These are phyloP conservation scores for Pleurotus giganteus DNA, from an alignment of 768 basidiomycete species.

Conservation along the genomic window DNA sequence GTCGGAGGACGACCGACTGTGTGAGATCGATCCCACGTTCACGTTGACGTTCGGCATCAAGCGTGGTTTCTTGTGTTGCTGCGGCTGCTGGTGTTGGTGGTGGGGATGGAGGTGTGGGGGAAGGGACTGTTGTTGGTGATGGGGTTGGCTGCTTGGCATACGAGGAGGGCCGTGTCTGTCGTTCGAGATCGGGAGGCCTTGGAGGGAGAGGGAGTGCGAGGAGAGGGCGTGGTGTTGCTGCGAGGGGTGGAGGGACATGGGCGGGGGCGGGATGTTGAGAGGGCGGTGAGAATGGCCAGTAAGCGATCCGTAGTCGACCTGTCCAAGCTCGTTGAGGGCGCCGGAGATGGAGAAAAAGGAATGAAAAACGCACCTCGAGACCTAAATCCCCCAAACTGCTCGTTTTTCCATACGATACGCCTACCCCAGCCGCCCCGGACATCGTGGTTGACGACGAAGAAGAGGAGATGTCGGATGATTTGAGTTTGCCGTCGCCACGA, in stretches of 20 bases:
- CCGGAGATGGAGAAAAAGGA: conserved; percentile 7
- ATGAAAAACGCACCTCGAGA: conserved; percentile 7
- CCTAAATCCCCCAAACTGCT: neutral
- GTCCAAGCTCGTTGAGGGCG: conserved; percentile 20
- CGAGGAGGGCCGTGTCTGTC: conserved; percentile 22
- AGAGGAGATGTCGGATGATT: conserved; percentile 20
- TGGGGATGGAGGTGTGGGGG: conserved; percentile 8
- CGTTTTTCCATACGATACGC: neutral
- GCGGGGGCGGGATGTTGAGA: conserved; percentile 27
- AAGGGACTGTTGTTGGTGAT: conserved; percentile 11
- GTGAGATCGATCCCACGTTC: conserved; percentile 9
- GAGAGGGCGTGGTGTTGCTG: conserved; percentile 19
- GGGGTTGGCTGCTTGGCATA: conserved; percentile 2
- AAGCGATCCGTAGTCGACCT: conserved; percentile 14
- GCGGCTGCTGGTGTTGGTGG: conserved; percentile 8
- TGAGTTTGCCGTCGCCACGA: conserved; percentile 31
- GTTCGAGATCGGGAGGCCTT: conserved; percentile 27
- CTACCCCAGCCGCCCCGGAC: neutral
- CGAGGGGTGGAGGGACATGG: conserved; percentile 17
- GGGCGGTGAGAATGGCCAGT: conserved; percentile 16
- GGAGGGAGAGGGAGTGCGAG: neutral
- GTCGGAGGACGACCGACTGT: conserved; percentile 27
- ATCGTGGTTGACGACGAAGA: neutral
- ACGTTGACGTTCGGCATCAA: conserved; percentile 14
- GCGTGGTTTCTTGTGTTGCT: conserved; percentile 21